These are phyloP conservation scores for Isabelozyma rhagii DNA, from an alignment of 805 yeast genomes.

Conservation along the genomic window DNA sequence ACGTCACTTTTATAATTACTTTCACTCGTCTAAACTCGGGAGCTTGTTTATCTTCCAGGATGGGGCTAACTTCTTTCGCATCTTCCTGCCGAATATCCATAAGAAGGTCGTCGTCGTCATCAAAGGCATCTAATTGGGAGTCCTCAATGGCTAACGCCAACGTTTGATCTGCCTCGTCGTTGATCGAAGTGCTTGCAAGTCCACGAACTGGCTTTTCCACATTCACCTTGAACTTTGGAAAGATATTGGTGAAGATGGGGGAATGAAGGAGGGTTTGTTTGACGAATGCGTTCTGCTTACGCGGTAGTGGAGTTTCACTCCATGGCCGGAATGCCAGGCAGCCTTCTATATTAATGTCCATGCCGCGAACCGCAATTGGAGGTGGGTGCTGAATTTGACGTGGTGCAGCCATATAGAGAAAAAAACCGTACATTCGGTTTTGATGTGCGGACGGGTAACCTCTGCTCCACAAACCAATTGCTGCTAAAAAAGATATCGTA, in stretches of 20 bases:
- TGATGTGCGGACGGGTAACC: neutral
- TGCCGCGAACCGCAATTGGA: neutral
- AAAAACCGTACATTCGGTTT: slow-evolving; percentile 2
- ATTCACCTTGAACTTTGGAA: slow-evolving; percentile 29
- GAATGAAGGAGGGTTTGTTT: slow-evolving; percentile 40
- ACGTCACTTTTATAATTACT: slow-evolving; percentile 29
- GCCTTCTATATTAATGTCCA: neutral
- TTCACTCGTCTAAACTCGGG: slow-evolving; percentile 11
- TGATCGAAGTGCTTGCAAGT: slow-evolving; percentile 28
- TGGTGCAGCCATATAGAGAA: neutral
- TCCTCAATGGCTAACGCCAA: slow-evolving; percentile 31
- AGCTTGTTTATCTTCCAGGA: neutral
- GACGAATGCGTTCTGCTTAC: slow-evolving; percentile 8
- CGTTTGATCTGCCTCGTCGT: slow-evolving; percentile 36
- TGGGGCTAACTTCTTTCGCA: neutral
- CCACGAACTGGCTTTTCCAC: slow-evolving; percentile 30
- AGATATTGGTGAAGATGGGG: slow-evolving; percentile 34
- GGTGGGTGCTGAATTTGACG: neutral
- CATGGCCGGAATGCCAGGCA: neutral
- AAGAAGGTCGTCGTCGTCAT: slow-evolving; percentile 29
- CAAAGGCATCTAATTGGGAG: slow-evolving; percentile 36
- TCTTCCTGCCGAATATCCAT: slow-evolving; percentile 1
- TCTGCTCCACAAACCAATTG: neutral
- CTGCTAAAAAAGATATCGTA: neutral
- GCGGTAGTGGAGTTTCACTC: too few species aligned